Conservation (phyloP, 441 rosid species). For the Corymbia citriodora region DNA sequence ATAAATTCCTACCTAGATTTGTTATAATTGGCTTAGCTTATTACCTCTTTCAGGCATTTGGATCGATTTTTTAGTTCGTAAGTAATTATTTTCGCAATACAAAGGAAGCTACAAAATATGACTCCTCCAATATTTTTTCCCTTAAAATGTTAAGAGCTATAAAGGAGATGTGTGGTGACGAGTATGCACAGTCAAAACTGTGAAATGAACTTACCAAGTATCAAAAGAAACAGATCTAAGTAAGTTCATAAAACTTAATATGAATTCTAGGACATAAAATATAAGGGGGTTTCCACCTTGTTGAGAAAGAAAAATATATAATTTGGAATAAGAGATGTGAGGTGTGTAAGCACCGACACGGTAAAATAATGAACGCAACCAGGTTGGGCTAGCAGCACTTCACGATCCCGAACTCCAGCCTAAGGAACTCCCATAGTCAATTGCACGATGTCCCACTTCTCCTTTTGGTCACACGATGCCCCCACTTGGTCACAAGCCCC, state of each 20-base stretch:
- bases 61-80: background rate
- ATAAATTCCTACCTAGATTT: background rate
- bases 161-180: background rate
- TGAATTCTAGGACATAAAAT: too few species aligned
- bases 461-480: background rate
- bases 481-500: background rate
- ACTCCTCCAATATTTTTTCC: too few species aligned
- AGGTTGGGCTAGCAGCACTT: background rate
- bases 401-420: background rate
- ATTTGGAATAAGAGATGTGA: too few species aligned
- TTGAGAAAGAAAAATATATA: too few species aligned
- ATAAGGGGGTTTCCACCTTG: too few species aligned
- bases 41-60: background rate
- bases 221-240: background rate
- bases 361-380: too few species aligned
- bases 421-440: too few species aligned
- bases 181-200: background rate
- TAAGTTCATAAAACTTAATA: too few species aligned
- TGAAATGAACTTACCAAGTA: background rate
- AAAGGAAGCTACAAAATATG: background rate
- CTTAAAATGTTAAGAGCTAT: too few species aligned
- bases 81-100: background rate
- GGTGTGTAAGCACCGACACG: too few species aligned
- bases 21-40: background rate
- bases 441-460: background rate